Conservation (phyloP, 495 filamentous ascomycete genomes). For the Podospora fimiseda region DNA sequence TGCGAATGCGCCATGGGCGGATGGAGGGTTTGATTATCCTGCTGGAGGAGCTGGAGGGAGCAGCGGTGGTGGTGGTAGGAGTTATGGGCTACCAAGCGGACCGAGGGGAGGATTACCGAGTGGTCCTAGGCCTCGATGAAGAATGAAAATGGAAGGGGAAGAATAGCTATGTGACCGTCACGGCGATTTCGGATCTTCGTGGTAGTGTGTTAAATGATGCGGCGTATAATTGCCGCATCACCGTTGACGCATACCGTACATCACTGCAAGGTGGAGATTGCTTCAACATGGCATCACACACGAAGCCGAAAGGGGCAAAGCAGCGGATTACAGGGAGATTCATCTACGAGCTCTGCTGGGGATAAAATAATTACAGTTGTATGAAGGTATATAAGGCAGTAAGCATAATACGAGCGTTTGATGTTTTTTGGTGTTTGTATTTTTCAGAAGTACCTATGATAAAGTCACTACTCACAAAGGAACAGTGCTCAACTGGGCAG, state of each 20-base stretch:
- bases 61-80: constrained; percentile 26
- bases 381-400: background rate
- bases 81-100: constrained; percentile 46
- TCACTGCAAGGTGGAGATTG: background rate
- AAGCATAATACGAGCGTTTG: background rate
- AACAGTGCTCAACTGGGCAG: background rate
- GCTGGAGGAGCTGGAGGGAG: constrained; percentile 32
- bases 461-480: background rate
- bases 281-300: too few species aligned
- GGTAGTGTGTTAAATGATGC: background rate
- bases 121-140: constrained; percentile 38
- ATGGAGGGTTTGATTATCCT: constrained; percentile 33
- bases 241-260: background rate
- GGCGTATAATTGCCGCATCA: background rate
- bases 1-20: constrained; percentile 43
- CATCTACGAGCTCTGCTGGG: background rate
- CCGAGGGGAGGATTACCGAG: constrained; percentile 41
- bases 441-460: background rate
- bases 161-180: background rate
- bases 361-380: background rate
- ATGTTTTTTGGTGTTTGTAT: background rate
- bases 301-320: too few species aligned
- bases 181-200: too few species aligned
- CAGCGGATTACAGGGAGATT: background rate
- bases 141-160: background rate